phyloP scores from a whole-genome alignment of 176 grass and related monocot species.

The Chrysopogon serrulatus region DNA sequence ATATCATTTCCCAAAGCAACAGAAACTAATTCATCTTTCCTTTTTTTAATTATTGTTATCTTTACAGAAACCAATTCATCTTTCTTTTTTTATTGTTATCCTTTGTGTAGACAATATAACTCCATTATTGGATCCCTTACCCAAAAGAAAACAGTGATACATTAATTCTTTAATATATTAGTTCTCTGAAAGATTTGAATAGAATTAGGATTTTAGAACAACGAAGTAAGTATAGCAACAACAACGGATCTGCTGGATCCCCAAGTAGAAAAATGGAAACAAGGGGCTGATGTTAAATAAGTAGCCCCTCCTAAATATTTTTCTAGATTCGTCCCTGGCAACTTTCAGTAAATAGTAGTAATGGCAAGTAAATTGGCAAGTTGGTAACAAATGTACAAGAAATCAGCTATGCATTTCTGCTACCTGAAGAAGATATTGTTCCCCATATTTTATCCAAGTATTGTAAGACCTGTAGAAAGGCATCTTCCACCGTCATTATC shows the following conservation, averaged over 20 bases:
- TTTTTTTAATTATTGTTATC: background rate
- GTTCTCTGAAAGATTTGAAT: background rate
- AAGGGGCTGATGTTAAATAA: too few relatives aligned
- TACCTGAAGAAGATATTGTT: constrained; percentile 83
- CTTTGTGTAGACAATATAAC: background rate
- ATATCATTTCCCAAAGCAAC: constrained; percentile 15
- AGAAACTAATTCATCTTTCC: background rate
- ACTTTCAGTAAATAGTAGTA: background rate
- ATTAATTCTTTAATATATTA: background rate
- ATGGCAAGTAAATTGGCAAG: too few relatives aligned
- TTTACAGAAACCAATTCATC: background rate
- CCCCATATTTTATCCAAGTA: constrained; percentile 91
- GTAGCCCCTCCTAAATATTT: too few relatives aligned
- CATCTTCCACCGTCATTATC: constrained; percentile 81
- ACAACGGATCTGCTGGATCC: too few relatives aligned
- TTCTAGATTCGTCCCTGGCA: too few relatives aligned
- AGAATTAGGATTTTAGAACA: constrained; percentile 1
- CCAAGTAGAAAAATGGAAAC: background rate
- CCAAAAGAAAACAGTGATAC: background rate
- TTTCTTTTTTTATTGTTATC: background rate
- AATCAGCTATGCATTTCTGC: background rate
- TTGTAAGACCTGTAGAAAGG: constrained; percentile 73
- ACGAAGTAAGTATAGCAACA: background rate
- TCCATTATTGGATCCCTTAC: background rate
- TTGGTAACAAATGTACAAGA: background rate